Evolutionary conservation across 345 rosid species (phyloP).

Genomic region (Salix udensis): DNA sequence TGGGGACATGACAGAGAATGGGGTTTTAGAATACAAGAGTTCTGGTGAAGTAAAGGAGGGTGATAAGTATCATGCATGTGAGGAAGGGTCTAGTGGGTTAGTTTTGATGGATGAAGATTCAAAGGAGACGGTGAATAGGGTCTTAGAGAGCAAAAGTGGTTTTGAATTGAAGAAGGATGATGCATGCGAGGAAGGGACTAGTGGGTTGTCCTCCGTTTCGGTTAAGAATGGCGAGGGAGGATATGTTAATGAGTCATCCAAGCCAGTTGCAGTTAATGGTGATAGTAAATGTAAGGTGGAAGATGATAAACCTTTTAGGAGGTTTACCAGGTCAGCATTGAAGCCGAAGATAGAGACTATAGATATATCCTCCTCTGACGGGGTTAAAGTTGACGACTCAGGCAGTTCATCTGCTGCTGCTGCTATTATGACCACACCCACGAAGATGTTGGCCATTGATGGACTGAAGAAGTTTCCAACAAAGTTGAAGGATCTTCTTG

Average conservation of each 20-base stretch:
- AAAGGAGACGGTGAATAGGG: not conserved
- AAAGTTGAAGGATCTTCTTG: slow-evolving; percentile 64
- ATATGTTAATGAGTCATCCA: not conserved
- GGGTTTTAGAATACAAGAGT: not conserved
- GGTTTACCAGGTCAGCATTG: slow-evolving; percentile 33
- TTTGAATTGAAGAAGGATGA: not conserved
- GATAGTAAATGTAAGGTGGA: not conserved
- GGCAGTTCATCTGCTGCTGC: not conserved
- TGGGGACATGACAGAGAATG: not conserved
- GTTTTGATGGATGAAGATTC: not conserved
- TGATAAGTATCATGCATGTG: not conserved
- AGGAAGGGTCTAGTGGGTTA: not conserved
- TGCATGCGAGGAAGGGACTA: slow-evolving; percentile 7
- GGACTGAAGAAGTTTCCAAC: slow-evolving; percentile 43
- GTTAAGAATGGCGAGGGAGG: slow-evolving; percentile 9
- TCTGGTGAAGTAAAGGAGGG: not conserved
- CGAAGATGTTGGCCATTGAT: slow-evolving; percentile 23
- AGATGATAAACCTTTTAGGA: slow-evolving; percentile 17
- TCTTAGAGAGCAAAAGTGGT: not conserved
- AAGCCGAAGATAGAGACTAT: slow-evolving; percentile 16
- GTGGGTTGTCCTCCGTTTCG: not conserved
- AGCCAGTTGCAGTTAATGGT: slow-evolving; percentile 1
- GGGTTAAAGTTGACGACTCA: slow-evolving; percentile 1
- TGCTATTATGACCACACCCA: not conserved
- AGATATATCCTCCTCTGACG: not conserved